Conservation (phyloP, 805 yeast genomes). For the Barnettozyma sucrosica region DNA sequence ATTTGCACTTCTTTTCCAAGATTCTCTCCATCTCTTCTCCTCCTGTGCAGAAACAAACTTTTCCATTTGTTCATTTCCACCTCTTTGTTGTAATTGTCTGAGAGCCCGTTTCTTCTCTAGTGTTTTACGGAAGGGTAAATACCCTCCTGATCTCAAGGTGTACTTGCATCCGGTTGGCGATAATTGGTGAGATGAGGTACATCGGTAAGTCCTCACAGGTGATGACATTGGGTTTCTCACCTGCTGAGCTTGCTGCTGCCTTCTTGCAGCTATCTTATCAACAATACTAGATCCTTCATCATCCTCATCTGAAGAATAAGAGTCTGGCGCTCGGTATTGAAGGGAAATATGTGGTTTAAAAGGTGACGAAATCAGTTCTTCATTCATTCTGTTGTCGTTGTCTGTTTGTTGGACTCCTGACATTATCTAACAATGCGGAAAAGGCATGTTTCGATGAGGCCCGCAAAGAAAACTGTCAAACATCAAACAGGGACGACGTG, state of each 20-base stretch:
- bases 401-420: not conserved
- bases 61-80: constrained; percentile 21
- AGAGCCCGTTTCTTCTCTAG: constrained; percentile 13
- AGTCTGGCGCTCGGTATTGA: not conserved
- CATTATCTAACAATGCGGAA: not conserved
- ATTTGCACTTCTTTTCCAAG: constrained; percentile 12
- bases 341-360: not conserved
- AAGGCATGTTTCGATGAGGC: too few relatives aligned
- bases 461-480: too few relatives aligned
- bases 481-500: too few relatives aligned
- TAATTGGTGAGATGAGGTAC: not conserved
- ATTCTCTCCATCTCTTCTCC: constrained; percentile 4
- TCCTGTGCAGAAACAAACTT: constrained; percentile 14
- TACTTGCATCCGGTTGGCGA: constrained; percentile 17
- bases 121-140: constrained; percentile 17
- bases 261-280: constrained; percentile 1
- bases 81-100: constrained; percentile 14
- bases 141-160: constrained; percentile 17
- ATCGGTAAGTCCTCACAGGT: constrained; percentile 3
- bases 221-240: constrained; percentile 14
- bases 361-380: not conserved
- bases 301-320: constrained; percentile 3
- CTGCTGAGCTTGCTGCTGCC: not conserved
- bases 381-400: not conserved
- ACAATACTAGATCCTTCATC: not conserved